phyloP scores from a whole-genome alignment of 1,139 yeast species.

The Ogataea hybrid region DNA sequence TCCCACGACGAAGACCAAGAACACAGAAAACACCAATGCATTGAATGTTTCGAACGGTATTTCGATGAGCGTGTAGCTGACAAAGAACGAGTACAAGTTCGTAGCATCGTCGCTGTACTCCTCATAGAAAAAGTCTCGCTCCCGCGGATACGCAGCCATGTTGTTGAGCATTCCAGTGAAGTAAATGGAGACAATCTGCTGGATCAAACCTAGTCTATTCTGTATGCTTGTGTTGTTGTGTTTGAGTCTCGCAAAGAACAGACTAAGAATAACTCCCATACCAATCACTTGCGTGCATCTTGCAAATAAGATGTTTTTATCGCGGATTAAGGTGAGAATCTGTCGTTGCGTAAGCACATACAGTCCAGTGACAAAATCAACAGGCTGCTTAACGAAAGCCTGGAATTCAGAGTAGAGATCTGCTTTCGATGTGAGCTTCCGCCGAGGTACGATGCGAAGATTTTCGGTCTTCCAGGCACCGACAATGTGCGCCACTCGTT shows the following conservation, averaged over 20 bases:
- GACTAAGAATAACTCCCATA: slow-evolving; percentile 61
- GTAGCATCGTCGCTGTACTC: slow-evolving; percentile 76
- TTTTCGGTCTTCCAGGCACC: slow-evolving; percentile 36
- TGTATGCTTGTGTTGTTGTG: slow-evolving; percentile 56
- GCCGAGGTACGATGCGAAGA: not conserved
- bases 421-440: slow-evolving; percentile 9
- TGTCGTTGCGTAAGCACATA: slow-evolving; percentile 44
- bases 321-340: slow-evolving; percentile 52
- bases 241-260: slow-evolving; percentile 70
- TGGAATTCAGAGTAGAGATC: slow-evolving; percentile 22
- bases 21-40: slow-evolving; percentile 54
- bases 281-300: slow-evolving; percentile 66
- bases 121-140: slow-evolving; percentile 72
- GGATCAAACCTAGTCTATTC: slow-evolving; percentile 72
- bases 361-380: slow-evolving; percentile 38
- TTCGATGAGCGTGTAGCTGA: slow-evolving; percentile 65
- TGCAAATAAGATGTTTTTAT: slow-evolving; percentile 61
- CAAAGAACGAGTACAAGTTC: slow-evolving; percentile 63
- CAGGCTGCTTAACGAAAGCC: slow-evolving; percentile 30
- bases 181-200: slow-evolving; percentile 69
- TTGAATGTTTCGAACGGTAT: slow-evolving; percentile 71
- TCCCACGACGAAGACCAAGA: slow-evolving; percentile 70
- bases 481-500: slow-evolving; percentile 39
- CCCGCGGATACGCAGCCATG: slow-evolving; percentile 70
- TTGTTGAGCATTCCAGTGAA: slow-evolving; percentile 81